phyloP scores from a whole-genome alignment of 805 yeast species.

The Phaffomyces thermotolerans region DNA sequence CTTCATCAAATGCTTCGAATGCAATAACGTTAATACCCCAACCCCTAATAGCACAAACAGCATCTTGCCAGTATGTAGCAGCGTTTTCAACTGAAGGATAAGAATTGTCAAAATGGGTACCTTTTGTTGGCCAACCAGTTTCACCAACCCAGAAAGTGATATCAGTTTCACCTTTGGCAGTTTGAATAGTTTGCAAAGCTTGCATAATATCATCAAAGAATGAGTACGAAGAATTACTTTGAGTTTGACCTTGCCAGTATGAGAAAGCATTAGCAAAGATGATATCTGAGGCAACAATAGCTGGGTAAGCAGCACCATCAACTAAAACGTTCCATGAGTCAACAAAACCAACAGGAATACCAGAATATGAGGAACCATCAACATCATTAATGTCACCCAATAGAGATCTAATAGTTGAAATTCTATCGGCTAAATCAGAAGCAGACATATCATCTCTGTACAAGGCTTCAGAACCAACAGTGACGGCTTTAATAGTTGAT shows the following conservation, averaged over 20 bases:
- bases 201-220: slow-evolving; percentile 97
- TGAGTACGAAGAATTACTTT: slow-evolving; percentile 76
- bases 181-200: slow-evolving; percentile 84
- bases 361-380: slow-evolving; percentile 69
- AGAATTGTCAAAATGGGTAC: slow-evolving; percentile 62
- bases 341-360: slow-evolving; percentile 81
- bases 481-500: slow-evolving; percentile 62
- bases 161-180: slow-evolving; percentile 79
- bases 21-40: slow-evolving; percentile 93
- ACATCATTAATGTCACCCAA: slow-evolving; percentile 62
- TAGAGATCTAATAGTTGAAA: slow-evolving; percentile 52
- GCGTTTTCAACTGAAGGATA: slow-evolving; percentile 72
- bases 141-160: slow-evolving; percentile 93
- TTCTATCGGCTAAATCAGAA: slow-evolving; percentile 58
- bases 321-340: slow-evolving; percentile 94
- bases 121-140: slow-evolving; percentile 95
- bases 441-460: slow-evolving; percentile 87
- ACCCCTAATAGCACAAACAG: slow-evolving; percentile 87
- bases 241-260: slow-evolving; percentile 97
- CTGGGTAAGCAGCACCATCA: slow-evolving; percentile 65
- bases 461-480: slow-evolving; percentile 94
- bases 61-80: slow-evolving; percentile 74
- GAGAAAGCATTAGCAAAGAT: slow-evolving; percentile 94
- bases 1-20: slow-evolving; percentile 93
- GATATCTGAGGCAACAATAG: slow-evolving; percentile 74